phyloP scores from a whole-genome alignment of 2,329 filamentous ascomycete species.

The Fusarium sacchari region DNA sequence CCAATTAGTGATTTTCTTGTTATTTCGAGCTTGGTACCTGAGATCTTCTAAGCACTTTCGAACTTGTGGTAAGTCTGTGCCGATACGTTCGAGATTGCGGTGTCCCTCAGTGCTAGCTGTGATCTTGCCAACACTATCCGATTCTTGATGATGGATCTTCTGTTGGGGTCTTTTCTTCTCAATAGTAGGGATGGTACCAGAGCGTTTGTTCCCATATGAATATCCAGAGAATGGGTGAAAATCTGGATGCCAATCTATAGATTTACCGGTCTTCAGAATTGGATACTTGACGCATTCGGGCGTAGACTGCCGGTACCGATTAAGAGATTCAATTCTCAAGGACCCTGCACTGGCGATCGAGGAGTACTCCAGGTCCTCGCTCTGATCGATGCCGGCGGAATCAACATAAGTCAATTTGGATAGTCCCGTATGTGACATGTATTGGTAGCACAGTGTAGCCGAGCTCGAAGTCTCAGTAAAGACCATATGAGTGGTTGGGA shows the following conservation, averaged over 20 bases:
- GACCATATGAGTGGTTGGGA: conserved; percentile 38
- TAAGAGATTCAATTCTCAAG: conserved; percentile 27
- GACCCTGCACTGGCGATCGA: conserved; percentile 31
- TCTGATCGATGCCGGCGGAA: neutral
- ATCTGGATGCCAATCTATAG: neutral
- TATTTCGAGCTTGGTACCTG: neutral
- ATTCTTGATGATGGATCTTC: neutral
- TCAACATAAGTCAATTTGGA: conserved; percentile 41
- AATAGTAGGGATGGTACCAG: neutral
- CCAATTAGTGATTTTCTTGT: conserved; percentile 4
- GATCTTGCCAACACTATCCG: neutral
- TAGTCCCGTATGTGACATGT: conserved; percentile 43
- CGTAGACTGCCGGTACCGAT: conserved; percentile 3
- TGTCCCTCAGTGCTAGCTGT: neutral
- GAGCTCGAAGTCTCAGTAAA: conserved; percentile 21
- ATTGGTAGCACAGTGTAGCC: conserved; percentile 36
- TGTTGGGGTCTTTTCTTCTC: neutral
- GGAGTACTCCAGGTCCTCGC: conserved; percentile 22
- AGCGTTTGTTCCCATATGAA: conserved; percentile 26
- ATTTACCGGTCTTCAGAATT: neutral
- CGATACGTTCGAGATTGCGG: neutral
- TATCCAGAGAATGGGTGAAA: conserved; percentile 33
- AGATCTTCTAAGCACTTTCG: neutral
- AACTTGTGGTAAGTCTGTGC: neutral
- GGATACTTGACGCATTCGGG: conserved; percentile 22